A percentile compares a stretch with the other conserved stretches of the same genome.
Evolutionary conservation across 192 early-diverging fungal species (phyloP).

Genomic region (Physocladia obscura): DNA sequence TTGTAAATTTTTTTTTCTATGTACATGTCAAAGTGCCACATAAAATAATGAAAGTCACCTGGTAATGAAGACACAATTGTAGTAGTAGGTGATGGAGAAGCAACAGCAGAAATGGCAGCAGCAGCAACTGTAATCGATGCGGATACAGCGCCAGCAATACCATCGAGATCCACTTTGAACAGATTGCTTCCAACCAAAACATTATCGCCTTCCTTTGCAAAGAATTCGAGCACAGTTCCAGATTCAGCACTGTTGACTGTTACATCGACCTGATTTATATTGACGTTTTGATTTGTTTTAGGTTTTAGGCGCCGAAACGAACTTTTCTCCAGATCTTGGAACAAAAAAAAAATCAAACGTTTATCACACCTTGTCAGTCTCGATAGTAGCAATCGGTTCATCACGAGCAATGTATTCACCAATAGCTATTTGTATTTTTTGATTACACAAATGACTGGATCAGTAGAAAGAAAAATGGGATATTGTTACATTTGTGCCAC

Average conservation of each 20-base stretch:
- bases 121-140: slow-evolving; percentile 21
- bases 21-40: no score
- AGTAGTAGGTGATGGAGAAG: slow-evolving; percentile 28
- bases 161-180: slow-evolving; percentile 80
- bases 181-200: slow-evolving; percentile 90
- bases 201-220: slow-evolving; percentile 83
- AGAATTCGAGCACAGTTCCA: slow-evolving; percentile 82
- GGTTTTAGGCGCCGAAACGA: no score
- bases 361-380: slow-evolving; percentile 88
- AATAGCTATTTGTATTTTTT: slow-evolving; percentile 62
- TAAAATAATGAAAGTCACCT: neutral
- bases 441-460: neutral
- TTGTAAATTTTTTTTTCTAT: neutral
- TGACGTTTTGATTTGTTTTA: no score
- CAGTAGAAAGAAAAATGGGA: neutral
- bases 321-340: neutral
- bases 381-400: slow-evolving; percentile 95
- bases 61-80: slow-evolving; percentile 25
- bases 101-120: slow-evolving; percentile 24
- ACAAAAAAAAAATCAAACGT: neutral
- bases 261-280: slow-evolving; percentile 78
- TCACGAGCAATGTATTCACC: slow-evolving; percentile 94
- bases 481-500: slow-evolving; percentile 87
- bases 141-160: slow-evolving; percentile 58
- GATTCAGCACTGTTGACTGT: slow-evolving; percentile 94